Percentiles rank a stretch among this genome's conserved stretches.
These are phyloP conservation scores for Syzygium aqueum DNA, from an alignment of 345 rosid species.

Conservation along the genomic window DNA sequence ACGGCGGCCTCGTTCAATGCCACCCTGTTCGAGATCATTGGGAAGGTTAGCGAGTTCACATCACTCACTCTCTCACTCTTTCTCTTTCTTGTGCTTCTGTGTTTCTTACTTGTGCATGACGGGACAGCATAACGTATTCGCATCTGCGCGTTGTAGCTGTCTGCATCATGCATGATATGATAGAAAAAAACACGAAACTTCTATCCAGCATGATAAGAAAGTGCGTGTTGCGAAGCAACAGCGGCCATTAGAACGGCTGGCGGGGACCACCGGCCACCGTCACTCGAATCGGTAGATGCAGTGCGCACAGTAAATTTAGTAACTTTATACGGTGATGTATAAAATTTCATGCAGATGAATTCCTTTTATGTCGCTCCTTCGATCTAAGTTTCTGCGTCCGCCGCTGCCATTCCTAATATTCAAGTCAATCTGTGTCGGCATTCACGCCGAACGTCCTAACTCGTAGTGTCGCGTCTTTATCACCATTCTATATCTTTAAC, in stretches of 20 bases:
- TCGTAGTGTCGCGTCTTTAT: background rate
- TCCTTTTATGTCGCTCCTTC: background rate
- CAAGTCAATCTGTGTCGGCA: background rate
- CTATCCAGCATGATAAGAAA: background rate
- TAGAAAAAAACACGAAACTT: background rate
- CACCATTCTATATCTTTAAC: background rate
- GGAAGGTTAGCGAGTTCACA: conserved; percentile 45
- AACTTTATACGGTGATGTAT: background rate
- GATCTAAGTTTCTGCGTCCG: background rate
- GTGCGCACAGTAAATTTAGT: background rate
- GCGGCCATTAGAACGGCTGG: background rate
- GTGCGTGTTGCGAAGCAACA: background rate
- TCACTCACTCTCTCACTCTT: background rate
- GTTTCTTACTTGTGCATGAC: background rate
- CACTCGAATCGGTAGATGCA: background rate
- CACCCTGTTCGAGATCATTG: conserved; percentile 74
- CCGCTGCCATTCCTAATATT: background rate
- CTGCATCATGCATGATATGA: background rate
- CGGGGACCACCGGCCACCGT: background rate
- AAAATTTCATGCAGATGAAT: background rate
- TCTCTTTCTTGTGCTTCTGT: background rate
- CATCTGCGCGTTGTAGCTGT: background rate
- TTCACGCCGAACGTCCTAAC: background rate
- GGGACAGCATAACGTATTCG: background rate
- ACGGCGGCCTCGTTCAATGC: conserved; percentile 90